A percentile compares a stretch with the other conserved stretches of the same genome.
phyloP scores from a whole-genome alignment of 2,329 filamentous ascomycete species.

The Hirsutella thompsonii region DNA sequence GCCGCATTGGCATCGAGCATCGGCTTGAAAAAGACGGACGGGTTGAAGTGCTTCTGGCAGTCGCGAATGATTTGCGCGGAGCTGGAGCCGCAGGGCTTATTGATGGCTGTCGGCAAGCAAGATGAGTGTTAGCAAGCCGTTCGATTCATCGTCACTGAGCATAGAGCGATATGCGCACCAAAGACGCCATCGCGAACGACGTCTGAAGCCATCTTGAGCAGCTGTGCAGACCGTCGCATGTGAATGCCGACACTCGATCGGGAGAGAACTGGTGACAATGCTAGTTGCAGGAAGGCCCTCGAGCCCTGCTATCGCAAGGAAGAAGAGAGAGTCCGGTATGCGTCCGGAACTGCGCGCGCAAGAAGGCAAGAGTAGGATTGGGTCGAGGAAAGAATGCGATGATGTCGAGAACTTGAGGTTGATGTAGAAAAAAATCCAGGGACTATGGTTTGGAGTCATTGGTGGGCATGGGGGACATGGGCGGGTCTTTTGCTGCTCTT shows the following conservation, averaged over 20 bases:
- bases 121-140: too few relatives aligned
- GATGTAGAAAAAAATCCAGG: background rate
- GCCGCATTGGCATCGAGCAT: slow-evolving; percentile 54
- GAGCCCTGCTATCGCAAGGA: too few relatives aligned
- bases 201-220: slow-evolving; percentile 39
- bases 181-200: slow-evolving; percentile 44
- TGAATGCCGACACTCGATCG: slow-evolving; percentile 6
- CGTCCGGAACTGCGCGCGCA: too few relatives aligned
- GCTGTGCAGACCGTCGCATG: slow-evolving; percentile 17
- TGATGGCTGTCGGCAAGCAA: slow-evolving; percentile 51
- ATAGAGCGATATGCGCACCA: slow-evolving; percentile 24
- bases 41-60: slow-evolving; percentile 72
- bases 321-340: too few relatives aligned
- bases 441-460: too few relatives aligned
- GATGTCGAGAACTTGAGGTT: background rate
- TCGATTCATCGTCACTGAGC: background rate
- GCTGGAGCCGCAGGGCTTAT: slow-evolving; percentile 78
- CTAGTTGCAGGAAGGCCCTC: too few relatives aligned
- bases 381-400: too few relatives aligned
- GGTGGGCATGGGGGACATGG: too few relatives aligned
- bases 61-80: slow-evolving; percentile 87
- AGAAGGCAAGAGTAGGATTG: too few relatives aligned
- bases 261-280: too few relatives aligned
- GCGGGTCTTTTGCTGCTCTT: too few relatives aligned
- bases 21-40: slow-evolving; percentile 66